Percentiles rank a stretch among this genome's conserved stretches.
Evolutionary conservation across 495 filamentous ascomycete genomes (phyloP).

Genomic region (Aspergillus wentii): DNA sequence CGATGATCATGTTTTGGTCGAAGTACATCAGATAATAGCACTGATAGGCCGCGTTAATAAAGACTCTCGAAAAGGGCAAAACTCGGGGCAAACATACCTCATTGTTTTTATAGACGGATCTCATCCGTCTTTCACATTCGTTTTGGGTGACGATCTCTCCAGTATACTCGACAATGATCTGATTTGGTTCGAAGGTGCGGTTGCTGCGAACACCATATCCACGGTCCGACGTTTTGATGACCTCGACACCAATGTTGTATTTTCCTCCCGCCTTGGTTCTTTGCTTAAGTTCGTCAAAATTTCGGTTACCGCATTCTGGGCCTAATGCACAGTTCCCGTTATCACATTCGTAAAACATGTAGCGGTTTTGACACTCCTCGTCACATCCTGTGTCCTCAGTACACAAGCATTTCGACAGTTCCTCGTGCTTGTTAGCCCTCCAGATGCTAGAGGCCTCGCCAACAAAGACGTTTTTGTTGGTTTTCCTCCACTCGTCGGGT

Average conservation of each 20-base stretch:
- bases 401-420: constrained; percentile 79
- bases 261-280: constrained; percentile 72
- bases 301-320: constrained; percentile 74
- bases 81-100: constrained; percentile 51
- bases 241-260: constrained; percentile 89
- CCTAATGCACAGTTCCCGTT: constrained; percentile 79
- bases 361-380: constrained; percentile 85
- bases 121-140: constrained; percentile 91
- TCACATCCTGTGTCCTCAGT: constrained; percentile 72
- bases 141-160: constrained; percentile 94
- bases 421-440: constrained; percentile 71
- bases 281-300: constrained; percentile 74
- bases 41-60: constrained; percentile 37
- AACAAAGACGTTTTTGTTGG: constrained; percentile 88
- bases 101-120: constrained; percentile 84
- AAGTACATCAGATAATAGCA: constrained; percentile 98
- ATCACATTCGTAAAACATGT: constrained; percentile 97
- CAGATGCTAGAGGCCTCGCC: constrained; percentile 82
- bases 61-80: constrained; percentile 2
- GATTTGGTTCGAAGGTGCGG: constrained; percentile 78
- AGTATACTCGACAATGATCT: constrained; percentile 97
- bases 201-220: constrained; percentile 90
- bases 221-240: constrained; percentile 81
- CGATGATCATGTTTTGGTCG: constrained; percentile 97
- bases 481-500: constrained; percentile 83